These are phyloP conservation scores for Tolypocladium cylindrosporum DNA, from an alignment of 2,329 filamentous ascomycete genomes.

Conservation along the genomic window DNA sequence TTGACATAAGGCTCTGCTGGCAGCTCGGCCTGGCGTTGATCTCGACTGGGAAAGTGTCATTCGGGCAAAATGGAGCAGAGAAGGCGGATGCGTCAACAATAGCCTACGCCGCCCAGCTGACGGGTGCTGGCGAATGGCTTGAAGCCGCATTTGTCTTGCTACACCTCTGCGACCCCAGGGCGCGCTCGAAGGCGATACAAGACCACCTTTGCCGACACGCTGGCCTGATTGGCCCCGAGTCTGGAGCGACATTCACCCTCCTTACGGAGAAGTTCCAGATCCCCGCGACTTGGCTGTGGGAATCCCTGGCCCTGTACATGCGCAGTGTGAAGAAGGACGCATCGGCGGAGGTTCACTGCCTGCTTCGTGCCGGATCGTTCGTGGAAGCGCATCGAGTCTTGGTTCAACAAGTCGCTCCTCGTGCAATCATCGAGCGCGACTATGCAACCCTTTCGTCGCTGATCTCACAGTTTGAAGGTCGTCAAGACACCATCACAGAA, in stretches of 20 bases:
- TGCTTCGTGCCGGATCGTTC: constrained; percentile 68
- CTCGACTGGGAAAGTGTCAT: constrained; percentile 39
- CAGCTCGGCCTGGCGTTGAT: constrained; percentile 65
- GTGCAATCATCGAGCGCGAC: constrained; percentile 72
- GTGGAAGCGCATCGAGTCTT: constrained; percentile 80
- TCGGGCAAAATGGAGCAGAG: constrained; percentile 41
- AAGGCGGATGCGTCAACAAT: constrained; percentile 58
- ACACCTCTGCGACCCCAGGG: constrained; percentile 55
- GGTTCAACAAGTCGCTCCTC: constrained; percentile 68
- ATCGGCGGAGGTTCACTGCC: constrained; percentile 62
- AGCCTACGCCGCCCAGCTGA: constrained; percentile 55
- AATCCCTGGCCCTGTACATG: constrained; percentile 76
- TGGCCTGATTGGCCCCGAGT: constrained; percentile 50
- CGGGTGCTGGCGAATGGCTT: constrained; percentile 55
- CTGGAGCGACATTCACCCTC: constrained; percentile 44
- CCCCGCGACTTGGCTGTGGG: constrained; percentile 72
- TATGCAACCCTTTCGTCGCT: constrained; percentile 60
- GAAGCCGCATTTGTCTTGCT: constrained; percentile 68
- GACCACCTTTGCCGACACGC: constrained; percentile 68
- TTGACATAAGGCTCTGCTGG: constrained; percentile 73
- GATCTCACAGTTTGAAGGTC: constrained; percentile 60
- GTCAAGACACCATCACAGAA: constrained; percentile 50
- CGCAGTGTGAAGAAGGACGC: constrained; percentile 62
- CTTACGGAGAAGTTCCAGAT: constrained; percentile 59
- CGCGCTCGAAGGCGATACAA: constrained; percentile 58